These are phyloP conservation scores for Rhexocercosporidium sp. DNA, from an alignment of 2,329 filamentous ascomycete species.

Conservation along the genomic window DNA sequence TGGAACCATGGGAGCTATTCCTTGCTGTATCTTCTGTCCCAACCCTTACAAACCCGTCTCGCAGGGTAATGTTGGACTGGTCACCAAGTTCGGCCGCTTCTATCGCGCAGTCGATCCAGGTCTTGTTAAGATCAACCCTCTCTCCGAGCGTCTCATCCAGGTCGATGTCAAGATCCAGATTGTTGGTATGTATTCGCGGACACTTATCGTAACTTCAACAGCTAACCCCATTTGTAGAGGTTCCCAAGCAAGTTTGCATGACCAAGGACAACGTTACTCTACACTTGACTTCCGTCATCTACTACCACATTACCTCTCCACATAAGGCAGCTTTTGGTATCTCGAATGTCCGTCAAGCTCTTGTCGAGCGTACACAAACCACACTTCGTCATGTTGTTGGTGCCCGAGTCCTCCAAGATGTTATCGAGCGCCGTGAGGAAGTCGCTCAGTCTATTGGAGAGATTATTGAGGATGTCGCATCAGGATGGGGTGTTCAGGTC, in stretches of 20 bases:
- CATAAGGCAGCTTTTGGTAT: slow-evolving; percentile 99
- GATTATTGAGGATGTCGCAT: slow-evolving; percentile 95
- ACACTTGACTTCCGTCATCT: slow-evolving; percentile 94
- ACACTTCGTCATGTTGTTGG: slow-evolving; percentile 96
- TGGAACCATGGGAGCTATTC: slow-evolving; percentile 83
- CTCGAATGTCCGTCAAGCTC: slow-evolving; percentile 90
- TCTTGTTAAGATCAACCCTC: slow-evolving; percentile 95
- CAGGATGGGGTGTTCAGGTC: slow-evolving; percentile 93
- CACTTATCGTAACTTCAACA: neutral
- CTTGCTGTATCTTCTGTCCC: slow-evolving; percentile 89
- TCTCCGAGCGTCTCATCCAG: slow-evolving; percentile 86
- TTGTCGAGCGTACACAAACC: slow-evolving; percentile 96
- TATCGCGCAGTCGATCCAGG: slow-evolving; percentile 96
- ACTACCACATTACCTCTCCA: slow-evolving; percentile 95
- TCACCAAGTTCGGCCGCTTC: slow-evolving; percentile 95
- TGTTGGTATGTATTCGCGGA: slow-evolving; percentile 57
- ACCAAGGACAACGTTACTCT: slow-evolving; percentile 99
- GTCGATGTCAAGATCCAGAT: slow-evolving; percentile 99
- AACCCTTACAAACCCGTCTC: slow-evolving; percentile 94
- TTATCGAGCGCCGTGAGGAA: slow-evolving; percentile 97
- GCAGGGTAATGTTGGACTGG: slow-evolving; percentile 92
- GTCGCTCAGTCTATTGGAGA: slow-evolving; percentile 93
- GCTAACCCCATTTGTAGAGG: slow-evolving; percentile 57
- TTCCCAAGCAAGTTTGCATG: slow-evolving; percentile 97
- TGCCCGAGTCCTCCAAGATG: slow-evolving; percentile 93